Evolutionary conservation across 139 green algal species (phyloP).

Genomic region (Yamagishiella unicocca): DNA sequence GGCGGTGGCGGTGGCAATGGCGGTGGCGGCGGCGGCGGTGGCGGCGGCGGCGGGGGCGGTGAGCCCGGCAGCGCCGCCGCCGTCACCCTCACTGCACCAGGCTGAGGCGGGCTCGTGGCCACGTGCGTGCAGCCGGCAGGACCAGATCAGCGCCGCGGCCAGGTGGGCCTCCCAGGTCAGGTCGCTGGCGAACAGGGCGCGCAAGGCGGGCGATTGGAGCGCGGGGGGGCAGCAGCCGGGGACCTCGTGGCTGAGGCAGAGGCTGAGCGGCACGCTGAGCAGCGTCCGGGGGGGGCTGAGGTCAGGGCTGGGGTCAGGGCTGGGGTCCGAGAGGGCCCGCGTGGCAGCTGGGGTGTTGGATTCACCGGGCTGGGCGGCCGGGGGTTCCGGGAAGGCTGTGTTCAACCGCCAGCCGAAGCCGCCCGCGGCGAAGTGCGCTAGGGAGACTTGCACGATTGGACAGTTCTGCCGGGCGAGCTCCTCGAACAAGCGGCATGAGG

Average conservation of each 20-base stretch:
- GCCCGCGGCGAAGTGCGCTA: neutral
- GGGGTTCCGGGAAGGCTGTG: neutral
- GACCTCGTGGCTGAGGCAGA: conserved; percentile 21
- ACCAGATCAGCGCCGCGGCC: conserved; percentile 49
- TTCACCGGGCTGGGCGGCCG: neutral
- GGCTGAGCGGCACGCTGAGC: conserved; percentile 10
- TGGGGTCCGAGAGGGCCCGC: neutral
- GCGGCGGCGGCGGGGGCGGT: too few species aligned
- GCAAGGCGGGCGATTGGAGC: neutral
- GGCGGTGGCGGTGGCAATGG: too few species aligned
- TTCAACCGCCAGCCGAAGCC: conserved; percentile 13
- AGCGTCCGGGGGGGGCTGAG: neutral
- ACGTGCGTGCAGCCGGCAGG: neutral
- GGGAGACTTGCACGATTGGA: neutral
- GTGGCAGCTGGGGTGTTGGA: neutral
- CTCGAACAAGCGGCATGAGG: neutral
- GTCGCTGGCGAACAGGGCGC: neutral
- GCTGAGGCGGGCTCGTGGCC: too few species aligned
- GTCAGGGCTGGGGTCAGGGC: neutral
- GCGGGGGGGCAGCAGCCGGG: conserved; percentile 24
- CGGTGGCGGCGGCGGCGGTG: too few species aligned
- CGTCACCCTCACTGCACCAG: neutral
- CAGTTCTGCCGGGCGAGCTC: conserved; percentile 5
- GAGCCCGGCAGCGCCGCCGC: neutral
- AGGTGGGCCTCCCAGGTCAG: conserved; percentile 36